These are phyloP conservation scores for Xylariomycetidae sp. DNA, from an alignment of 2,329 filamentous ascomycete genomes.

Conservation along the genomic window DNA sequence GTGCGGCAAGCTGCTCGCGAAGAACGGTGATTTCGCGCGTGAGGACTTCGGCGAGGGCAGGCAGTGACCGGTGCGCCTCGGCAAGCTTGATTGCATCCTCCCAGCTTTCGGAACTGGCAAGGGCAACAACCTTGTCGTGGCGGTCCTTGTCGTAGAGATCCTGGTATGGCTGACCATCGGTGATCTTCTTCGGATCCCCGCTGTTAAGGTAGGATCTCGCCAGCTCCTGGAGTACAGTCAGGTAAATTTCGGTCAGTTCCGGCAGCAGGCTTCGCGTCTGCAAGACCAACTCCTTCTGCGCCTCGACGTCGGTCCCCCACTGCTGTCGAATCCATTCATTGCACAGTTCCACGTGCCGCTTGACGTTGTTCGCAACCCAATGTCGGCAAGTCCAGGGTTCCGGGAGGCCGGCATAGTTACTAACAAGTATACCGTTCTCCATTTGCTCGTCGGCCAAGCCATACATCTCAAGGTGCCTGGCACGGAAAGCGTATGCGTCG, in stretches of 20 bases:
- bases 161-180: slow-evolving; percentile 39
- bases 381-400: slow-evolving; percentile 80
- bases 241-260: slow-evolving; percentile 47
- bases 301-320: slow-evolving; percentile 26
- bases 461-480: slow-evolving; percentile 62
- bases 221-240: slow-evolving; percentile 48
- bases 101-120: slow-evolving; percentile 51
- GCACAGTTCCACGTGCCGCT: slow-evolving; percentile 53
- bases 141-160: slow-evolving; percentile 45
- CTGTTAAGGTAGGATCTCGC: slow-evolving; percentile 43
- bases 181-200: slow-evolving; percentile 35
- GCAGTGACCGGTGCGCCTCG: slow-evolving; percentile 50
- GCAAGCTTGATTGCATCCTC: slow-evolving; percentile 53
- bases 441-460: slow-evolving; percentile 64
- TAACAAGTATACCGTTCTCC: slow-evolving; percentile 55
- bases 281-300: slow-evolving; percentile 32
- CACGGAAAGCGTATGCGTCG: slow-evolving; percentile 64
- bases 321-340: slow-evolving; percentile 49
- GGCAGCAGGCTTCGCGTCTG: slow-evolving; percentile 44
- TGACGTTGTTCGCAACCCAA: slow-evolving; percentile 55
- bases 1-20: slow-evolving; percentile 28
- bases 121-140: slow-evolving; percentile 44
- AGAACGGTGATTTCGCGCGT: slow-evolving; percentile 45
- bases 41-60: slow-evolving; percentile 50
- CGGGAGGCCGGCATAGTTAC: slow-evolving; percentile 62